Conservation (phyloP, 1,284 basidiomycete genomes). For the Leccinum holopus region DNA sequence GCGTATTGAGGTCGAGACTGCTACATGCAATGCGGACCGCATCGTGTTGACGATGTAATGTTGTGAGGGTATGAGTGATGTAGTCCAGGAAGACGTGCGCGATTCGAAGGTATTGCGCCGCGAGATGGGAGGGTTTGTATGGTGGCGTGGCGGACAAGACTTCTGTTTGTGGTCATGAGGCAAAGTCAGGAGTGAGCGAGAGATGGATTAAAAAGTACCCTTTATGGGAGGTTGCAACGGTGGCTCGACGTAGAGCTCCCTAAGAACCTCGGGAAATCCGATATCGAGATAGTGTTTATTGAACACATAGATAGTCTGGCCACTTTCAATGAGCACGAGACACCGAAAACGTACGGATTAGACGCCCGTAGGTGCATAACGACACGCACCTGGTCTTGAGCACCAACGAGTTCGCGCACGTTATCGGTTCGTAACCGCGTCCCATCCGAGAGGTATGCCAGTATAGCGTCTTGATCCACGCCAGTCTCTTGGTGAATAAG, state of each 20-base stretch:
- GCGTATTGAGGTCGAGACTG: constrained; percentile 67
- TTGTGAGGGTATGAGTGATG: constrained; percentile 47
- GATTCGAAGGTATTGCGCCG: constrained; percentile 59
- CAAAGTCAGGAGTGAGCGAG: neutral
- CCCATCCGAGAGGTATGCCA: constrained; percentile 77
- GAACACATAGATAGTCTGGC: constrained; percentile 76
- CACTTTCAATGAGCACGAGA: constrained; percentile 5
- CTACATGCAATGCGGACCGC: constrained; percentile 66
- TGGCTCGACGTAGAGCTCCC: constrained; percentile 56
- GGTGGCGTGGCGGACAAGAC: constrained; percentile 66
- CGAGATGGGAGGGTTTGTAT: constrained; percentile 63
- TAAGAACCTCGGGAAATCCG: constrained; percentile 60
- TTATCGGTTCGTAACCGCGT: constrained; percentile 65
- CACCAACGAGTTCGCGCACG: constrained; percentile 67
- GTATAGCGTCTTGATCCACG: constrained; percentile 60
- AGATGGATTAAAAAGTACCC: constrained; percentile 40
- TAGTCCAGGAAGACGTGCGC: constrained; percentile 63
- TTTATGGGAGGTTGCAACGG: constrained; percentile 64
- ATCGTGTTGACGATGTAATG: constrained; percentile 61
- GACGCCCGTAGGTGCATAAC: neutral
- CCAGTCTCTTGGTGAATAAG: constrained; percentile 69
- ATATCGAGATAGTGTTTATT: constrained; percentile 74
- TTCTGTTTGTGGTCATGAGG: constrained; percentile 42
- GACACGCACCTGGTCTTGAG: constrained; percentile 61
- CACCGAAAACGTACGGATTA: neutral